phyloP scores from a whole-genome alignment of 179 eudicot species.

The Sideroxylon spinosum region DNA sequence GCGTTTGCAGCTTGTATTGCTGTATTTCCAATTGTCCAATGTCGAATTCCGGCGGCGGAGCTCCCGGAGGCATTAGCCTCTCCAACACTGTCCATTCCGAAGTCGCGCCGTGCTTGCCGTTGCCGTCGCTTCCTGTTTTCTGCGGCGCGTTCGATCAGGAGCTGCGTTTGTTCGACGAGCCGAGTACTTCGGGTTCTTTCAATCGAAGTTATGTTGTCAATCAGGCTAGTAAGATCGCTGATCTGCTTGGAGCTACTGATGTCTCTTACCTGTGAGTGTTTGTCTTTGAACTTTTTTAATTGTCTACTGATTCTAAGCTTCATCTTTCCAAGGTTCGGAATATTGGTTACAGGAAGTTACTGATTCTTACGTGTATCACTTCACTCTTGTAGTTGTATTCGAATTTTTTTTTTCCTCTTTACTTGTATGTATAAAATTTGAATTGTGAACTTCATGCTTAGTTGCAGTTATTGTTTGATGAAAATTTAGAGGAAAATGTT shows the following conservation, averaged over 20 bases:
- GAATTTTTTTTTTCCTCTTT: too few relatives aligned
- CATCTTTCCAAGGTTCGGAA: not conserved
- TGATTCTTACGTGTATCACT: too few relatives aligned
- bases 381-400: too few relatives aligned
- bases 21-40: conserved; percentile 20
- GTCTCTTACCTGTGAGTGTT: conserved; percentile 78
- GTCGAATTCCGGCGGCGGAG: conserved; percentile 39
- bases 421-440: too few relatives aligned
- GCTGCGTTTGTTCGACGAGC: conserved; percentile 58
- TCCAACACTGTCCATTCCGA: conserved; percentile 81
- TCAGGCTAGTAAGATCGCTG: conserved; percentile 64
- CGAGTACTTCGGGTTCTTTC: conserved; percentile 27
- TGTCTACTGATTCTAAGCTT: not conserved
- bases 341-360: not conserved
- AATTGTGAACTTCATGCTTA: too few relatives aligned
- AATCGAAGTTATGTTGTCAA: conserved; percentile 49
- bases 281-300: not conserved
- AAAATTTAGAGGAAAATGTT: too few relatives aligned
- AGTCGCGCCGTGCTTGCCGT: conserved; percentile 81
- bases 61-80: conserved; percentile 62
- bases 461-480: too few relatives aligned
- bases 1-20: not conserved
- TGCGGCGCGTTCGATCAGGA: conserved; percentile 75
- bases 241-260: conserved; percentile 65
- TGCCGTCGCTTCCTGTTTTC: conserved; percentile 61